Evolutionary conservation across 164 flowering plant species (phyloP).

Genomic region (Dillenia turbinata): DNA sequence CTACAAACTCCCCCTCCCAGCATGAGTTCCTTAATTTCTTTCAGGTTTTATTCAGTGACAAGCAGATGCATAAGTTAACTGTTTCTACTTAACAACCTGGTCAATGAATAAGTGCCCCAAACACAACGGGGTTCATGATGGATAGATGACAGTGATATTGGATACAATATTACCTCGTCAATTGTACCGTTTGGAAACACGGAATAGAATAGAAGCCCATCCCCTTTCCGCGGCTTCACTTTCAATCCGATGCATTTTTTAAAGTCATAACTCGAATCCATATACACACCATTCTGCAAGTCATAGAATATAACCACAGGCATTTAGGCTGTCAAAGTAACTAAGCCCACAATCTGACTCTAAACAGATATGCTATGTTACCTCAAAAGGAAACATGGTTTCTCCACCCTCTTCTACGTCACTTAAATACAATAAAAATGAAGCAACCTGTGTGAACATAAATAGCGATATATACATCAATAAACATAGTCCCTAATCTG

Average conservation of each 20-base stretch:
- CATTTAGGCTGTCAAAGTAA: neutral
- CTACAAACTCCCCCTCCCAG: no score
- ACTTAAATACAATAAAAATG: conserved; percentile 72
- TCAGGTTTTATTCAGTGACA: no score
- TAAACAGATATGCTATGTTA: conserved; percentile 11
- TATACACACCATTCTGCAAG: conserved; percentile 57
- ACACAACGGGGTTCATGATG: no score
- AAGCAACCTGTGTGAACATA: conserved; percentile 52
- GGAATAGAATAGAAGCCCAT: conserved; percentile 87
- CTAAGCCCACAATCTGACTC: neutral
- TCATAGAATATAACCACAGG: neutral
- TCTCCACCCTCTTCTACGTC: conserved; percentile 90
- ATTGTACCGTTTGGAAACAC: conserved; percentile 78
- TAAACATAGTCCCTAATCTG: no score
- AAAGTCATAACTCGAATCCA: conserved; percentile 58
- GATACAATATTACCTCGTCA: conserved; percentile 47
- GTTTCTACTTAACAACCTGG: no score
- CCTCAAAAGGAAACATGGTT: conserved; percentile 88
- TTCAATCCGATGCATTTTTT: conserved; percentile 69
- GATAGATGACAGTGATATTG: no score
- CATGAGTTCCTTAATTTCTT: no score
- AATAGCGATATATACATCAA: no score
- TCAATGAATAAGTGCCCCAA: no score
- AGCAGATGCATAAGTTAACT: no score
- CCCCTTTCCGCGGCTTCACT: conserved; percentile 89